phyloP scores from a whole-genome alignment of 208 protist species.

The Leishmania martiniquensis region DNA sequence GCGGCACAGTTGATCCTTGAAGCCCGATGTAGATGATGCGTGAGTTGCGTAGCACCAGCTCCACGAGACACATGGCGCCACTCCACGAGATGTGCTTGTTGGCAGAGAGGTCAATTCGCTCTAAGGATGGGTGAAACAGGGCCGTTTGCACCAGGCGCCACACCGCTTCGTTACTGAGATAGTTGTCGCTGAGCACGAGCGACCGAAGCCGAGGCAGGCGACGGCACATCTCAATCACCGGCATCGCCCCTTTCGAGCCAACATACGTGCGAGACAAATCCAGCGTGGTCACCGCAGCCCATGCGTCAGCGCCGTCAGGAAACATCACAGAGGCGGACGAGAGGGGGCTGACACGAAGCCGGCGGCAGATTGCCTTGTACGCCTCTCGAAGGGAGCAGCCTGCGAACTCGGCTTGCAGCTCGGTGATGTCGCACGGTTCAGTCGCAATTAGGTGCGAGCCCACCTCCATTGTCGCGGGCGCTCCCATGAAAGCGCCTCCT shows the following conservation, averaged over 20 bases:
- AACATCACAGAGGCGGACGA: slow-evolving; percentile 49
- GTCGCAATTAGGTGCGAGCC: slow-evolving; percentile 12
- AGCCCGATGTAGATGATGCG: slow-evolving; percentile 66
- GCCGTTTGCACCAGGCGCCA: slow-evolving; percentile 67
- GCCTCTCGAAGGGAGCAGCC: slow-evolving; percentile 47
- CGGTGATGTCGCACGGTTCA: slow-evolving; percentile 44
- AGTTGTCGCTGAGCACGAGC: slow-evolving; percentile 70
- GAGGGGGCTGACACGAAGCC: slow-evolving; percentile 39
- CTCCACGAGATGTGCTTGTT: slow-evolving; percentile 84
- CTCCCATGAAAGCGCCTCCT: background rate
- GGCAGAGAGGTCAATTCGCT: slow-evolving; percentile 55
- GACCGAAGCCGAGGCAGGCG: slow-evolving; percentile 44
- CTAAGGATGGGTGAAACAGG: slow-evolving; percentile 53
- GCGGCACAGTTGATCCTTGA: slow-evolving; percentile 37
- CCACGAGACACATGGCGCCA: slow-evolving; percentile 70
- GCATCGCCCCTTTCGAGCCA: slow-evolving; percentile 49
- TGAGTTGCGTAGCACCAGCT: slow-evolving; percentile 51
- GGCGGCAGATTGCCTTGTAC: slow-evolving; percentile 54
- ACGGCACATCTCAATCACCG: slow-evolving; percentile 67
- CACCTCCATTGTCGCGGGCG: slow-evolving; percentile 14
- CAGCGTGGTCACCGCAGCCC: slow-evolving; percentile 45
- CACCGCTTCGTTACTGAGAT: slow-evolving; percentile 69
- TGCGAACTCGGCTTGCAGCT: slow-evolving; percentile 51
- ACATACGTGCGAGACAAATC: slow-evolving; percentile 74
- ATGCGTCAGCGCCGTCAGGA: slow-evolving; percentile 41